Percentiles rank a stretch among this genome's conserved stretches.
These are phyloP conservation scores for Zasmidium cellare DNA, from an alignment of 2,329 filamentous ascomycete genomes.

Conservation along the genomic window DNA sequence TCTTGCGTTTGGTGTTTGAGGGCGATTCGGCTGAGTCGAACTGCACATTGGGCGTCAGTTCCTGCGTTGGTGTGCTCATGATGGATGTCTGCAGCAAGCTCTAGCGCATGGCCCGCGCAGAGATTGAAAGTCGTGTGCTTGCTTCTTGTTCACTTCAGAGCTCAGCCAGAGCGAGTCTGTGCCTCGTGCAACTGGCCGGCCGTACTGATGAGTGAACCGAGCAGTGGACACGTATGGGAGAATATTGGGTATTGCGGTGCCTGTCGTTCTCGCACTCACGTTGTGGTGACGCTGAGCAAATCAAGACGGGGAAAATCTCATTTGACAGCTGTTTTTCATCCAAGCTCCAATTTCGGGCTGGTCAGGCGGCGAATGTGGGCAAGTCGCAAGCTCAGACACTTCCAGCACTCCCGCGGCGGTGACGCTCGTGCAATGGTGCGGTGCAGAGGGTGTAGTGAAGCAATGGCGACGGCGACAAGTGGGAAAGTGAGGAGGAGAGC, in stretches of 20 bases:
- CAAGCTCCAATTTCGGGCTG: not conserved
- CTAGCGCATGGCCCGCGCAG: slow-evolving; percentile 7
- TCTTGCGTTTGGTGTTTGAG: slow-evolving; percentile 17
- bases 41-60: slow-evolving; percentile 23
- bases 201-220: not conserved
- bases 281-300: slow-evolving; percentile 6
- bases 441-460: not conserved
- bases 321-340: slow-evolving; percentile 12
- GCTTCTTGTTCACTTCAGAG: not conserved
- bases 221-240: not conserved
- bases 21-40: slow-evolving; percentile 19
- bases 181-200: not conserved
- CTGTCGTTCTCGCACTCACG: slow-evolving; percentile 14
- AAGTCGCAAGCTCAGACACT: not conserved
- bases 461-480: not conserved
- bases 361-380: not conserved
- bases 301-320: slow-evolving; percentile 11
- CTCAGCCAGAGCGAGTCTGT: not conserved
- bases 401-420: not conserved
- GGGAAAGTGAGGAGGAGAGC: not conserved
- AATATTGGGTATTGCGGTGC: not conserved
- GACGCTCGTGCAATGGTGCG: not conserved
- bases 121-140: slow-evolving; percentile 5
- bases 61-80: slow-evolving; percentile 25
- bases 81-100: slow-evolving; percentile 1